phyloP scores from a whole-genome alignment of 202 grass and related monocot species.

The Tripidium arundinaceum region DNA sequence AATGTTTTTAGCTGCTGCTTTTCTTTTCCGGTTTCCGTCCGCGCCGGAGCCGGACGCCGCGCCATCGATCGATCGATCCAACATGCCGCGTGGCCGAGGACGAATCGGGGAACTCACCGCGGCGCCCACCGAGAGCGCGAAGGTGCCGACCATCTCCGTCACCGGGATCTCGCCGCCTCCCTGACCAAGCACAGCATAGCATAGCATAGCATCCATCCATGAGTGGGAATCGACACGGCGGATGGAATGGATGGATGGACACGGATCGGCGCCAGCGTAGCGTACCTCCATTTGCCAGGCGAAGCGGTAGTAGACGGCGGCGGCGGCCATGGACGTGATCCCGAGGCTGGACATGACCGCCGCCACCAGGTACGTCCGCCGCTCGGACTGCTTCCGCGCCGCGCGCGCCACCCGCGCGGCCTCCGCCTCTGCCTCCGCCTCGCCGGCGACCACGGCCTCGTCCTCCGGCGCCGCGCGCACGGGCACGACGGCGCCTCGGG shows the following conservation, averaged over 20 bases:
- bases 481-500: not conserved
- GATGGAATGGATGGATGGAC: too few relatives aligned
- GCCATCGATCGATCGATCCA: too few relatives aligned
- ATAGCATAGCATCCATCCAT: too few relatives aligned
- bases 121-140: constrained; percentile 85
- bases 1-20: too few relatives aligned
- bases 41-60: too few relatives aligned
- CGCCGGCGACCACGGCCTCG: too few relatives aligned
- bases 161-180: constrained; percentile 81
- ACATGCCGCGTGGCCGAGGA: too few relatives aligned
- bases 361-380: constrained; percentile 80
- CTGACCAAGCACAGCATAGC: constrained; percentile 15
- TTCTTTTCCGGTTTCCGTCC: too few relatives aligned
- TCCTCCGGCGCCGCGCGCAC: not conserved
- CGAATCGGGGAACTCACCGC: constrained; percentile 41
- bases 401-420: constrained; percentile 38
- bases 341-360: constrained; percentile 94
- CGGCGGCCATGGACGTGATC: too few relatives aligned
- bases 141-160: constrained; percentile 88
- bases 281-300: constrained; percentile 33
- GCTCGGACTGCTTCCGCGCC: constrained; percentile 71
- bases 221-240: not conserved
- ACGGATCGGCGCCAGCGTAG: too few relatives aligned
- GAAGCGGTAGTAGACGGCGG: too few relatives aligned
- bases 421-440: too few relatives aligned